Percentiles rank a stretch among this genome's conserved stretches.
phyloP scores from a whole-genome alignment of 495 filamentous ascomycete species.

The Aspergillus steynii region DNA sequence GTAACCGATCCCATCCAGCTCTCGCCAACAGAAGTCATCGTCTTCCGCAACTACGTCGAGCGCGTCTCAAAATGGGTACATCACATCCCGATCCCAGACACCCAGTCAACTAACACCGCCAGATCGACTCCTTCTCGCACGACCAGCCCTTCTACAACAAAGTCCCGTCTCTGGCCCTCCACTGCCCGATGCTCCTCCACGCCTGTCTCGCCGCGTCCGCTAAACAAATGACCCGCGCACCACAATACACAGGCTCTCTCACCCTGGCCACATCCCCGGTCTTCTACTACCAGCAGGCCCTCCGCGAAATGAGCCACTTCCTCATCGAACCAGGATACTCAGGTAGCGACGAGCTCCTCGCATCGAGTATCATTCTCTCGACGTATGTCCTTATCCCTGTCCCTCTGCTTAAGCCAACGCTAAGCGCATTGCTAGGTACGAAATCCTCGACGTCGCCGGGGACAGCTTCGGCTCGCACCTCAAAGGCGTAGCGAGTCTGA shows the following conservation, averaged over 20 bases:
- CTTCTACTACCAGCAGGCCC: constrained; percentile 7
- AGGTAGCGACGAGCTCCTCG: constrained; percentile 5
- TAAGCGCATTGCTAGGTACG: background rate
- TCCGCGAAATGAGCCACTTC: constrained; percentile 5
- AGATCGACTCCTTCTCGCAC: constrained; percentile 10
- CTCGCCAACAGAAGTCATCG: background rate
- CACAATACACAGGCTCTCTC: background rate
- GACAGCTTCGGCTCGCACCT: constrained; percentile 13
- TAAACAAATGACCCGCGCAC: constrained; percentile 1
- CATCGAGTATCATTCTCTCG: constrained; percentile 12
- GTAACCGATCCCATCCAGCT: constrained; percentile 2
- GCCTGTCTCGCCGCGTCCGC: constrained; percentile 9
- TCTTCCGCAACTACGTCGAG: constrained; percentile 12
- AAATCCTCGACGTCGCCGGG: constrained; percentile 9
- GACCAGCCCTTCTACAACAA: constrained; percentile 13
- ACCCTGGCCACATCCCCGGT: background rate
- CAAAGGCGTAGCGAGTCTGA: constrained; percentile 2
- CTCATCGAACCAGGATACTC: constrained; percentile 2
- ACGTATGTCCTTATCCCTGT: background rate
- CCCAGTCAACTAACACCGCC: background rate
- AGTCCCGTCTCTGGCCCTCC: constrained; percentile 5
- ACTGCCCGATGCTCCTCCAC: constrained; percentile 8
- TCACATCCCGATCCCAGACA: background rate
- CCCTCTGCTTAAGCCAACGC: background rate
- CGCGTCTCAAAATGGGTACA: constrained; percentile 10